phyloP scores from a whole-genome alignment of 2,329 filamentous ascomycete genomes.

The Dactylellina haptotyla region DNA sequence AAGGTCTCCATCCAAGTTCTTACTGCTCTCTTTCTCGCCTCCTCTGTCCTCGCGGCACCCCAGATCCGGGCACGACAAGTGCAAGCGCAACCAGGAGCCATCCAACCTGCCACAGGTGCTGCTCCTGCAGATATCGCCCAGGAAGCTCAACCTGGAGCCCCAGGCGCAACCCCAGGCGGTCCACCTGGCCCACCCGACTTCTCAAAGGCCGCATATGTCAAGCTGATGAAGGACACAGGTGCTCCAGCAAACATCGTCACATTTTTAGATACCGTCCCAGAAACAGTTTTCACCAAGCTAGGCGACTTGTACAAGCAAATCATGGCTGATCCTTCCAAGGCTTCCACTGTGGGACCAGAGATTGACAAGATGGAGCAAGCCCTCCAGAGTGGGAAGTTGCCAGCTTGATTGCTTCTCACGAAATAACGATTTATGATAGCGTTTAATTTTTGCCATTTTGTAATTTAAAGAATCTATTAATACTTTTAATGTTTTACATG shows the following conservation, averaged over 20 bases:
- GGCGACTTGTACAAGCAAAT: background rate
- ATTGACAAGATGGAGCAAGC: background rate
- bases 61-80: background rate
- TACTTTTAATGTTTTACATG: no score
- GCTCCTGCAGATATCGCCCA: background rate
- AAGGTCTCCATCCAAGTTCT: background rate
- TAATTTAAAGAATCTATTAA: no score
- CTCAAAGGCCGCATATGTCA: background rate
- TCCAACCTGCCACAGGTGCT: background rate
- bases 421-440: no score
- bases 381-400: background rate
- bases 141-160: background rate
- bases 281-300: background rate
- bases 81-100: background rate
- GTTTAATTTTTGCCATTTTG: no score
- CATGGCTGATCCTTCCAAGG: background rate
- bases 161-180: background rate
- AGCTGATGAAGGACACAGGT: background rate
- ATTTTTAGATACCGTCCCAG: slow-evolving; percentile 5
- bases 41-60: background rate
- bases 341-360: background rate
- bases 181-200: background rate
- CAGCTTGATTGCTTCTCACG: background rate
- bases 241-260: background rate
- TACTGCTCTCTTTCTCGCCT: background rate